Evolutionary conservation across 768 basidiomycete species (phyloP), one percentile per base, ranked within the genome.

Genomic region (Termitomyces sp.): DNA sequence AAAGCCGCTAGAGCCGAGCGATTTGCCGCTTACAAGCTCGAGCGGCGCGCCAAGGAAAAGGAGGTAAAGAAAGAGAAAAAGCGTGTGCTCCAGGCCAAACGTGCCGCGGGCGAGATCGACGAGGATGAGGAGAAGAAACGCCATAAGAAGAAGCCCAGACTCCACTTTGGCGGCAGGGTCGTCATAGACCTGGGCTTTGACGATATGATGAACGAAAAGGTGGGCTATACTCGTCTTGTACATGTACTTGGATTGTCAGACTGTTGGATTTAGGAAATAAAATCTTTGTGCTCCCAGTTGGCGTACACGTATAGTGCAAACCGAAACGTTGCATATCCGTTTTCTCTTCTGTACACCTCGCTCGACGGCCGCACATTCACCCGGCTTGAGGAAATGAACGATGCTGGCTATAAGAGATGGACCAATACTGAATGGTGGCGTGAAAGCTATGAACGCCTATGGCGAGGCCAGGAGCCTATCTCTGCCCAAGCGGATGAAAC

Each of bases 131-230:
- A 73, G 48, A 73, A 66, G 59, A 72, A 67, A 36, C 71, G 71
- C 61, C 71, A 64, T 63, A 73, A 67, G 62, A 81, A 76, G 76
- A 75, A 70, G 67, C 69, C 68, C 30, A 74, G 68, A 57, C 59
- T 77, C 43, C 63, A 73, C 48, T 86, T 83, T 62, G 78, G 82
- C 6, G 91, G 88, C 22, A 80, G 78, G 58, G 79, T 94, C 3
- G 83, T 92, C 35, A 70, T 98, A 20, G 97, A 99, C 74, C 78
- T 98, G 18, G 92, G 87, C 9, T 98, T 97, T 69, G 95, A 98
- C 69, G 83, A 94, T 45, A 77, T 86, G 73, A 98, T 98, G 96
- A 85, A 77, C 57, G 93, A 96, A 61, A 92, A 94, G 77, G 94
- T 95, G 70, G 63, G 86, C 71, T 50, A 58, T 50, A 45, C 42